Percentiles rank a stretch among this genome's conserved stretches.
phyloP scores from a whole-genome alignment of 495 filamentous ascomycete species.

The Penicillium waksmanii region DNA sequence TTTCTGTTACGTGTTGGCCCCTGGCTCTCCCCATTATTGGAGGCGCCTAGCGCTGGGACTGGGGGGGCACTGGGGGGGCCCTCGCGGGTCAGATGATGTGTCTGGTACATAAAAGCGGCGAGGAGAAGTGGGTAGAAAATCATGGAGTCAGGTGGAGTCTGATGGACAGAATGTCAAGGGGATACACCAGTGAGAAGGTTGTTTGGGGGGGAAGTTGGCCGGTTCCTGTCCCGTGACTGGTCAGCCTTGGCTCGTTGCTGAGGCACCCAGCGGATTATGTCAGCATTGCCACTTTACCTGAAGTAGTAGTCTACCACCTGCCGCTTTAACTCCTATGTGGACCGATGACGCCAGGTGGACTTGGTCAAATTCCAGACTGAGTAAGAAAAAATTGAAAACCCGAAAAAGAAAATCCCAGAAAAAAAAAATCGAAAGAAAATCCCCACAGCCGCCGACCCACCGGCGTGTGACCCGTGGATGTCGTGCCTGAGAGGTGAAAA shows the following conservation, averaged over 20 bases:
- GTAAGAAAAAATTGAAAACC: conserved; percentile 28
- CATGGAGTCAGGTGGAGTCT: conserved; percentile 5
- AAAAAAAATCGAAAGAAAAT: conserved; percentile 23
- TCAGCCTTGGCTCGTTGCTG: conserved; percentile 15
- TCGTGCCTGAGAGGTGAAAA: conserved; percentile 28
- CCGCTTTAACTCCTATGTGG: conserved; percentile 10
- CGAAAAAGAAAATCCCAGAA: conserved; percentile 23
- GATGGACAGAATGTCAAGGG: background rate
- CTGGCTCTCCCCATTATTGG: conserved; percentile 23
- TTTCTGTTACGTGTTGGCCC: conserved; percentile 50
- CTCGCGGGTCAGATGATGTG: conserved; percentile 36
- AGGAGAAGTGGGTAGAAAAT: background rate
- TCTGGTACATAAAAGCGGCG: conserved; percentile 20
- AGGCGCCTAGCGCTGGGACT: conserved; percentile 8
- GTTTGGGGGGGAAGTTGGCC: background rate
- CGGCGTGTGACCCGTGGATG: conserved; percentile 35
- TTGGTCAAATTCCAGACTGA: background rate
- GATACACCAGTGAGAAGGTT: conserved; percentile 6
- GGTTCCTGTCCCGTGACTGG: background rate
- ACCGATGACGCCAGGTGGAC: conserved; percentile 23
- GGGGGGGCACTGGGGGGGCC: background rate
- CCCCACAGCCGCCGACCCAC: conserved; percentile 21
- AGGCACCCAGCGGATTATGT: conserved; percentile 11
- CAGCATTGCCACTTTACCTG: background rate
- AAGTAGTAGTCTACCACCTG: background rate